Evolutionary conservation across 192 early-diverging fungal genomes (phyloP).

Genomic region (Coemansia furcata): DNA sequence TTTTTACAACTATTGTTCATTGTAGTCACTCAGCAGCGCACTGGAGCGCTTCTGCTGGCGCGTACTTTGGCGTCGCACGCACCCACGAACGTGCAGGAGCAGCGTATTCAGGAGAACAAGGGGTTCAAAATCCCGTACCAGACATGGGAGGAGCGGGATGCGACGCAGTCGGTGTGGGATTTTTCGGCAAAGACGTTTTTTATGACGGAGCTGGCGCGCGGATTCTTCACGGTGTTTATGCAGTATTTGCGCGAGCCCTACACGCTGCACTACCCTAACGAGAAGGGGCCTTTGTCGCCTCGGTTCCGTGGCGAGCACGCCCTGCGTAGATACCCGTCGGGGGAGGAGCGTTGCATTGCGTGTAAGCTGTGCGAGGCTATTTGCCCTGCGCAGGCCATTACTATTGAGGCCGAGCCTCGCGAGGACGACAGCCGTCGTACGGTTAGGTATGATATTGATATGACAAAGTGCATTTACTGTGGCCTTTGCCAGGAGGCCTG

Average conservation of each 20-base stretch:
- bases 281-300: conserved; percentile 91
- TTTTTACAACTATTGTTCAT: not conserved
- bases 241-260: conserved; percentile 94
- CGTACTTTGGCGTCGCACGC: conserved; percentile 40
- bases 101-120: conserved; percentile 28
- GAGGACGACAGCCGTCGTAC: conserved; percentile 93
- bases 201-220: conserved; percentile 87
- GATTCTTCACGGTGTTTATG: conserved; percentile 90
- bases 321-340: conserved; percentile 89
- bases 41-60: not conserved
- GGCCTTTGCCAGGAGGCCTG: conserved; percentile 97
- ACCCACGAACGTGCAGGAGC: conserved; percentile 39
- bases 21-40: conserved; percentile 5
- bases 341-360: conserved; percentile 98
- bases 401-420: conserved; percentile 95
- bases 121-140: conserved; percentile 41
- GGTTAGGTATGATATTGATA: conserved; percentile 98
- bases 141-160: conserved; percentile 48
- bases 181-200: conserved; percentile 75
- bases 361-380: conserved; percentile 98
- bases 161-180: conserved; percentile 54
- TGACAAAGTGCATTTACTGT: conserved; percentile 98
- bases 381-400: conserved; percentile 97
- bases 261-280: conserved; percentile 93
- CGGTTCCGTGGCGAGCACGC: conserved; percentile 98